Evolutionary conservation across 148 eudicot genomes (phyloP).

Genomic region (Chenopodium album): DNA sequence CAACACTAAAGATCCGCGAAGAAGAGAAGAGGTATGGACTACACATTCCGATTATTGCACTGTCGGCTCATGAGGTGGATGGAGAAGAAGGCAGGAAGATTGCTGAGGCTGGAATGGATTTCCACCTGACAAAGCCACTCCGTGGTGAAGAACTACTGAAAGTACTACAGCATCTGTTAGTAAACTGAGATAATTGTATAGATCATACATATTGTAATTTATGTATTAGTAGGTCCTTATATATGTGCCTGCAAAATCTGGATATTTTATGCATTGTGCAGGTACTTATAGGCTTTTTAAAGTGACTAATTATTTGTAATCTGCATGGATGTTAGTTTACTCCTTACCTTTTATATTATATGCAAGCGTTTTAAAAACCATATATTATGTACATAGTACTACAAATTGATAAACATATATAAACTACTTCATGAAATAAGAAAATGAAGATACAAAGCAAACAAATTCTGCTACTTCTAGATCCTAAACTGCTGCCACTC

Average conservation of each 20-base stretch:
- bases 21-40: constrained; percentile 49
- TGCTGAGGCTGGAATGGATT: constrained; percentile 57
- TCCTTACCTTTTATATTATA: too few species aligned
- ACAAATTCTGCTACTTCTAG: background rate
- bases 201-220: background rate
- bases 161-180: constrained; percentile 16
- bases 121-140: constrained; percentile 58
- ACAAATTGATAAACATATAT: too few species aligned
- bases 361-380: background rate
- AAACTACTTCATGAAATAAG: background rate
- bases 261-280: background rate
- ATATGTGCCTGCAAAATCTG: background rate
- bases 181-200: background rate
- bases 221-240: background rate
- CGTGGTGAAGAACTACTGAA: constrained; percentile 38
- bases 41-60: constrained; percentile 65
- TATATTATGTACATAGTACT: too few species aligned
- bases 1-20: constrained; percentile 58
- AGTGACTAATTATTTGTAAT: background rate
- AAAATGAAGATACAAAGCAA: background rate
- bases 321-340: background rate
- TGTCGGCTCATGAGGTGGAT: constrained; percentile 55
- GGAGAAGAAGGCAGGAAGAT: constrained; percentile 43
- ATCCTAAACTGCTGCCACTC: background rate
- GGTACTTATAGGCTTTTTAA: background rate